Base-by-base conservation (phyloP, 164 flowering plant species). In the Malania oleifera region DNA sequence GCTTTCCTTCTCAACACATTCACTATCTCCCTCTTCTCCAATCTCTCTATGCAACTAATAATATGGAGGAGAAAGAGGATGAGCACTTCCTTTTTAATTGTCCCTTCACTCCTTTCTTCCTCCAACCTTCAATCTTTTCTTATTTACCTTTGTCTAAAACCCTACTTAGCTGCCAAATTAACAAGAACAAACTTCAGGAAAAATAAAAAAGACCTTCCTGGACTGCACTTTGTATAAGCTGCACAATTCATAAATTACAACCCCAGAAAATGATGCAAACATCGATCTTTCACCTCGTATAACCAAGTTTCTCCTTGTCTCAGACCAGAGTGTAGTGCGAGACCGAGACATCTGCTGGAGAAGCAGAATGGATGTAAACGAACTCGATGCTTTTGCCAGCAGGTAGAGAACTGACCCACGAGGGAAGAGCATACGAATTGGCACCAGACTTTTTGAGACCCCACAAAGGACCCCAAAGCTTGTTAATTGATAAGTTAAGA, bases 71-170 rank as follows among this genome's bases (percentile, higher is more conserved):
- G 87, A 87, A 87, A 83, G 91, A 86, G 96, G 97, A 92, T 89
- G 96, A 86, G 96, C 93, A 77, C 88, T 62, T 46, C 17, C 57
- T n/a, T 43, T 59, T 64, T 57, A 39, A 44, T 45, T 37, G 81
- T 87, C 98, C 80, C 96, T 75, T 92, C 96, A 57, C 96, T 73
- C 88, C 84, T 87, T 93, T 82, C 85, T 60, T 68, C 81, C 72
- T 67, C 78, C 70, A 47, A 46, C 37, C 59, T 59, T 57, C 76
- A 43, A 14, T 35, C 76, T 76, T 80, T 64, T 70, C 72, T 62
- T 1, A 49, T 52, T 61, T 44, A 44, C 13, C 40, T 57, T 54
- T 41, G 7, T 22, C 67, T 43, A 40, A 37, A 50, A 52, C 37
- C 57, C 71, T 64, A 56, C 51, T 44, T 25, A 28, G 62, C 60